Conservation (phyloP, 2,329 filamentous ascomycete genomes). For the Fonsecaea monophora region DNA sequence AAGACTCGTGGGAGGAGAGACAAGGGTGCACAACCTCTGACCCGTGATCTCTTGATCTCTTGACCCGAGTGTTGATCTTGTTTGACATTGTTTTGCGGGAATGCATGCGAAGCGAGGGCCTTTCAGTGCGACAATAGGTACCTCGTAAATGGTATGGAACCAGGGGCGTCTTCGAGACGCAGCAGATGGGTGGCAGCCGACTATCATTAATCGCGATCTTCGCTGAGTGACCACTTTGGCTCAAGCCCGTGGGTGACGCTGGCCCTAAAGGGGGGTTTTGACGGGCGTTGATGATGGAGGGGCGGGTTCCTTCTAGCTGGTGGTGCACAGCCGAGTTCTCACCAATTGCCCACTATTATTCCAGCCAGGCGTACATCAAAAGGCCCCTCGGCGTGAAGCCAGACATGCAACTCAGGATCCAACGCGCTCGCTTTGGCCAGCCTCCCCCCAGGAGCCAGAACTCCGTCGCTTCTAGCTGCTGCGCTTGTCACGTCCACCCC, state of each 20-base stretch:
- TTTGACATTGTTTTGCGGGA: not conserved
- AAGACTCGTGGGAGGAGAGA: not conserved
- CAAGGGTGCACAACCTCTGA: not conserved
- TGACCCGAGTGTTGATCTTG: not conserved
- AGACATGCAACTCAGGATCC: constrained; percentile 21
- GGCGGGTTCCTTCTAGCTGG: not conserved
- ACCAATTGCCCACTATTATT: constrained; percentile 12
- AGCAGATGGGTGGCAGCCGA: not conserved
- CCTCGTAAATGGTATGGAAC: not conserved
- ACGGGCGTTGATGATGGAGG: constrained; percentile 1
- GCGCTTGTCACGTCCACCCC: constrained; percentile 22
- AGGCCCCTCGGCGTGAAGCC: constrained; percentile 9
- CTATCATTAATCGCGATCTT: not conserved
- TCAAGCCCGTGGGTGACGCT: not conserved
- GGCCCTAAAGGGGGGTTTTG: not conserved
- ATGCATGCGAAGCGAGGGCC: not conserved
- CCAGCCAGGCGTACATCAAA: not conserved
- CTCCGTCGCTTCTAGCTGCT: constrained; percentile 21
- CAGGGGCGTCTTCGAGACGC: not conserved
- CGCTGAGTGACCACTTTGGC: not conserved
- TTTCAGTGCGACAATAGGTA: not conserved
- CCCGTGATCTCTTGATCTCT: not conserved
- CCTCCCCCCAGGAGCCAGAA: not conserved
- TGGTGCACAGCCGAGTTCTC: not conserved
- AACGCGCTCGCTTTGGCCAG: constrained; percentile 13